A percentile compares a stretch with the other conserved stretches of the same genome.
Evolutionary conservation across 2,329 filamentous ascomycete species (phyloP).

Genomic region (Penicillium sp.): DNA sequence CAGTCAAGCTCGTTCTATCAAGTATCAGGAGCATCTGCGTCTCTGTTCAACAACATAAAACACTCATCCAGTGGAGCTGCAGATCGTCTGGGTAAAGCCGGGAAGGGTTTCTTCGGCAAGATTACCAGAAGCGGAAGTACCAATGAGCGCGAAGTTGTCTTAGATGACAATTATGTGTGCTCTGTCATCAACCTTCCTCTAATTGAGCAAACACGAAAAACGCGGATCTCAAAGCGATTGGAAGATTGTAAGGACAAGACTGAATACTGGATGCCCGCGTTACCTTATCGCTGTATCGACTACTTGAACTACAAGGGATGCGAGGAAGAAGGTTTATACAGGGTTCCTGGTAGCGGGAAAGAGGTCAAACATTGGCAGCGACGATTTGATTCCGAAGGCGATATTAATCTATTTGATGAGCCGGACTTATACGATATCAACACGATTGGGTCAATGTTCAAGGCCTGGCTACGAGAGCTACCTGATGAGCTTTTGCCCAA

Average conservation of each 20-base stretch:
- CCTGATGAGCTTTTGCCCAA: conserved; percentile 93
- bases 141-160: conserved; percentile 62
- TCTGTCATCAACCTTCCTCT: conserved; percentile 83
- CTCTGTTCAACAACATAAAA: conserved; percentile 70
- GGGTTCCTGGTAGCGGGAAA: conserved; percentile 83
- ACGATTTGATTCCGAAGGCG: conserved; percentile 81
- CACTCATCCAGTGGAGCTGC: conserved; percentile 70
- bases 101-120: conserved; percentile 80
- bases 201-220: conserved; percentile 83
- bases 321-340: conserved; percentile 89
- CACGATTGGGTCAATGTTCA: conserved; percentile 92
- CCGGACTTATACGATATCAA: conserved; percentile 92
- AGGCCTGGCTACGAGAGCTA: conserved; percentile 91
- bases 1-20: conserved; percentile 46
- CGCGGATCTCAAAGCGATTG: conserved; percentile 83
- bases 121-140: conserved; percentile 66
- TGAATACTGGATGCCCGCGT: conserved; percentile 97
- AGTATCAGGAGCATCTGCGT: conserved; percentile 53
- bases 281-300: conserved; percentile 93
- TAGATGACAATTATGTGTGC: conserved; percentile 78
- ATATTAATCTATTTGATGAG: conserved; percentile 86
- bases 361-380: conserved; percentile 93
- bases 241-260: conserved; percentile 91
- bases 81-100: conserved; percentile 65
- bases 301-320: conserved; percentile 93